phyloP scores from a whole-genome alignment of 2,329 filamentous ascomycete species.

The Cytospora paraplurivora region DNA sequence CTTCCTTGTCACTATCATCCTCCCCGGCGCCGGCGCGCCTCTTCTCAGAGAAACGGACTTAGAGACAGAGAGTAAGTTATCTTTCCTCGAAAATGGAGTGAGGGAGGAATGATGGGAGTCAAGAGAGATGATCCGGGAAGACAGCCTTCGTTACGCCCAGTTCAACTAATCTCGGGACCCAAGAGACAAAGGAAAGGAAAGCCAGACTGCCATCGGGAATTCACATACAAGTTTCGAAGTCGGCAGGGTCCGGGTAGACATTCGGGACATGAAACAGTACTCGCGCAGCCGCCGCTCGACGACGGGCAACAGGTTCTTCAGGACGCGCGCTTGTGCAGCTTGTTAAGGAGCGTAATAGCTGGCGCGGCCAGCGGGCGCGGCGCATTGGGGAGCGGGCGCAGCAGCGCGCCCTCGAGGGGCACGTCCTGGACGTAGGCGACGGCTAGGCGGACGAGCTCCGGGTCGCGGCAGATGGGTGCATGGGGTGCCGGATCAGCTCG shows the following conservation, averaged over 20 bases:
- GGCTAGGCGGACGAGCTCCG: slow-evolving; percentile 16
- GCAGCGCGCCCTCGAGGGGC: slow-evolving; percentile 29
- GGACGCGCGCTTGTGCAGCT: slow-evolving; percentile 29
- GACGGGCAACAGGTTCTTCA: slow-evolving; percentile 28
- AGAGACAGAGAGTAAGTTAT: too few relatives aligned
- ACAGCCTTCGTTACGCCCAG: too few relatives aligned
- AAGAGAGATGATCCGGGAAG: too few relatives aligned
- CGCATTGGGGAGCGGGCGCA: slow-evolving; percentile 29
- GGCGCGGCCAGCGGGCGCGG: slow-evolving; percentile 30
- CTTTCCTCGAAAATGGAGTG: too few relatives aligned
- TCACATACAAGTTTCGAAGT: slow-evolving; percentile 38
- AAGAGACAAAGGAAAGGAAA: too few relatives aligned
- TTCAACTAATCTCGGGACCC: too few relatives aligned
- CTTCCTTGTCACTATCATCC: slow-evolving; percentile 3
- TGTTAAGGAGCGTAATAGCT: slow-evolving; percentile 31
- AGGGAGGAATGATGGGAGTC: too few relatives aligned
- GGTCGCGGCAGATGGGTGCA: slow-evolving; percentile 37
- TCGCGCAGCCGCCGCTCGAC: slow-evolving; percentile 31
- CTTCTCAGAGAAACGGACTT: slow-evolving; percentile 37
- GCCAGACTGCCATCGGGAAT: too few relatives aligned
- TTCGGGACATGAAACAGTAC: slow-evolving; percentile 38
- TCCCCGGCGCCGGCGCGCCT: background rate
- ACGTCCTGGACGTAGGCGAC: slow-evolving; percentile 25
- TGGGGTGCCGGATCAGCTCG: slow-evolving; percentile 36
- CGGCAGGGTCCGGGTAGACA: slow-evolving; percentile 38